Evolutionary conservation across 2,329 filamentous ascomycete genomes (phyloP).

Genomic region (Ciborinia camelliae): DNA sequence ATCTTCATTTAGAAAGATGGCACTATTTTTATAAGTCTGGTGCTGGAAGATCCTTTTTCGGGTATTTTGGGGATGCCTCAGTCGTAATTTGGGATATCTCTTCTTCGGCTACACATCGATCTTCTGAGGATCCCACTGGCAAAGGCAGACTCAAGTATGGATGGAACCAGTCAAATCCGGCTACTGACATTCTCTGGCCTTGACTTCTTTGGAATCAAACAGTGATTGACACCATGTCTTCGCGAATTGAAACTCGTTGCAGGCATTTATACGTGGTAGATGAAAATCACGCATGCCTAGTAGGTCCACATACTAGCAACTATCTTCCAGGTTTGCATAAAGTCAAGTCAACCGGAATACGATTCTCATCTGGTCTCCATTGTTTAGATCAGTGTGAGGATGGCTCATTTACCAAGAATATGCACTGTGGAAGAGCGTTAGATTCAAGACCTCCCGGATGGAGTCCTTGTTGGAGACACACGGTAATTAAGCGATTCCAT

Average conservation of each 20-base stretch:
- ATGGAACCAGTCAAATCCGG: constrained; percentile 46
- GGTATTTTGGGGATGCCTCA: too few species aligned
- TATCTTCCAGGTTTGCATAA: constrained; percentile 44
- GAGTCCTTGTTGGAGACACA: constrained; percentile 53
- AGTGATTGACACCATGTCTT: constrained; percentile 50
- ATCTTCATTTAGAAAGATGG: too few species aligned
- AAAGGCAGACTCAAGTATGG: constrained; percentile 37
- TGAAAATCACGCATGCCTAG: constrained; percentile 52
- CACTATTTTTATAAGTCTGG: too few species aligned
- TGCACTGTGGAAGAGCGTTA: constrained; percentile 27
- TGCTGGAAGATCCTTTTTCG: too few species aligned
- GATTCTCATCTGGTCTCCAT: constrained; percentile 50
- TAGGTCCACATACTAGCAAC: constrained; percentile 44
- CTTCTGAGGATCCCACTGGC: constrained; percentile 49
- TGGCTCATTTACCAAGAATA: constrained; percentile 27
- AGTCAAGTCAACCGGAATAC: constrained; percentile 52
- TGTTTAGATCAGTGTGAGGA: constrained; percentile 48
- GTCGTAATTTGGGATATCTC: constrained; percentile 60
- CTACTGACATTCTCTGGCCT: constrained; percentile 51
- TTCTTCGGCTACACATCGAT: constrained; percentile 46
- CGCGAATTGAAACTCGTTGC: constrained; percentile 48
- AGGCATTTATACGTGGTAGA: constrained; percentile 52
- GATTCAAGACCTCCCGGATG: constrained; percentile 34
- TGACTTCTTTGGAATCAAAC: constrained; percentile 51
- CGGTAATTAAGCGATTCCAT: constrained; percentile 22